A percentile compares a stretch with the other conserved stretches of the same genome.
phyloP scores from a whole-genome alignment of 352 stramenopile species.

The Phytophthora quininea region DNA sequence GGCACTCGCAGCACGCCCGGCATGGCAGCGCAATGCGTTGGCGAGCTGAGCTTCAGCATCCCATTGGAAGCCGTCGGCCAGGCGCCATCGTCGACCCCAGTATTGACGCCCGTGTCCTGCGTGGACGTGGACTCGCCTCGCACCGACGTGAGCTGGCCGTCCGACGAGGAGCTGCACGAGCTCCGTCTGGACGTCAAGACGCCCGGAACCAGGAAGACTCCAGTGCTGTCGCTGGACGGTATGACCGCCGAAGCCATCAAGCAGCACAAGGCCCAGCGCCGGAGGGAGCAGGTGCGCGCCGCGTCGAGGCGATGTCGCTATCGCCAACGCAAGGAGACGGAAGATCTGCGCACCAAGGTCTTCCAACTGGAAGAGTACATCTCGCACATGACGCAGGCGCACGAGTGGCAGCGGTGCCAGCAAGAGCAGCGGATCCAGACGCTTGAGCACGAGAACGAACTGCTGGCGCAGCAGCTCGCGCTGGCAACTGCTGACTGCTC shows the following conservation, averaged over 20 bases:
- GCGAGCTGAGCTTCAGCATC: constrained; percentile 35
- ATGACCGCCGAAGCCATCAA: constrained; percentile 58
- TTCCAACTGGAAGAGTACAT: constrained; percentile 77
- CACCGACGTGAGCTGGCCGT: constrained; percentile 46
- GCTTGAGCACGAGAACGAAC: constrained; percentile 52
- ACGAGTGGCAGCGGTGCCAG: constrained; percentile 56
- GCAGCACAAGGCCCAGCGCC: constrained; percentile 65
- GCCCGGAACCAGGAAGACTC: not conserved
- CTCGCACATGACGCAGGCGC: constrained; percentile 57
- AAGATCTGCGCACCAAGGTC: constrained; percentile 71
- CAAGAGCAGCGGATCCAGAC: constrained; percentile 48
- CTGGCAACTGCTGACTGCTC: not conserved
- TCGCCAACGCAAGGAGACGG: constrained; percentile 68
- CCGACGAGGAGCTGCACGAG: constrained; percentile 48
- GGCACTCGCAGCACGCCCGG: constrained; percentile 7
- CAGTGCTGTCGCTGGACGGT: constrained; percentile 26
- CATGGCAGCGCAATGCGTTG: too few relatives aligned
- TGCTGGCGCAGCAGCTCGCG: constrained; percentile 32
- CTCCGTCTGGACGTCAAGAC: constrained; percentile 22
- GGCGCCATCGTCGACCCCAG: too few relatives aligned
- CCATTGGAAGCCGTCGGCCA: constrained; percentile 21
- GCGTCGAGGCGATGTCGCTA: constrained; percentile 64
- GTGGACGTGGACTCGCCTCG: constrained; percentile 38
- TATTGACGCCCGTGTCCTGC: too few relatives aligned
- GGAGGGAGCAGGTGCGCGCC: constrained; percentile 66